phyloP scores from a whole-genome alignment of 768 basidiomycete genomes.

The Imleria badia region DNA sequence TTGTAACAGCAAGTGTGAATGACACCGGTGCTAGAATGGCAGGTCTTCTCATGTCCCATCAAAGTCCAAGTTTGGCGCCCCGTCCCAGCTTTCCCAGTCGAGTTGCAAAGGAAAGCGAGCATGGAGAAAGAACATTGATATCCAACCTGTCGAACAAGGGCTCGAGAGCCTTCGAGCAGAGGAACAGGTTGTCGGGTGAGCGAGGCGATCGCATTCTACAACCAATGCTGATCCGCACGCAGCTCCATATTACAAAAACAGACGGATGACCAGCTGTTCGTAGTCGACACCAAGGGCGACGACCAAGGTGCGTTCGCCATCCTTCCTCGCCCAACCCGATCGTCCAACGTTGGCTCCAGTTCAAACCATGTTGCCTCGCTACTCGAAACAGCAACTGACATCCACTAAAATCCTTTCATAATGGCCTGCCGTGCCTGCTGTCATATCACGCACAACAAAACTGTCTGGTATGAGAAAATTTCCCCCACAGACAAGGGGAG shows the following conservation, averaged over 20 bases:
- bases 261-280: conserved; percentile 73
- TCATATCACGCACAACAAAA: conserved; percentile 51
- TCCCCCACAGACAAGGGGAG: conserved; percentile 71
- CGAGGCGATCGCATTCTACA: not conserved
- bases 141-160: conserved; percentile 73
- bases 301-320: conserved; percentile 52
- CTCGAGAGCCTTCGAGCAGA: conserved; percentile 78
- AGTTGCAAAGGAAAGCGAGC: conserved; percentile 90
- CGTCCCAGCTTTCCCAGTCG: conserved; percentile 46
- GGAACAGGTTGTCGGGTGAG: conserved; percentile 78
- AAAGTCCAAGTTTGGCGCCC: conserved; percentile 23
- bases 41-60: too few species aligned
- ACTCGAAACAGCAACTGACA: conserved; percentile 52
- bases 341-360: conserved; percentile 45
- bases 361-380: conserved; percentile 56
- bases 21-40: too few species aligned
- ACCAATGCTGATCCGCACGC: not conserved
- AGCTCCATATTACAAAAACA: conserved; percentile 67
- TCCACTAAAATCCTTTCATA: conserved; percentile 80
- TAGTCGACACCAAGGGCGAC: conserved; percentile 79
- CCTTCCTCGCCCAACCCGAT: too few species aligned
- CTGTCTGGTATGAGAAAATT: conserved; percentile 38
- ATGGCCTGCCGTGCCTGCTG: conserved; percentile 85
- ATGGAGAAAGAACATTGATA: conserved; percentile 92
- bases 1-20: too few species aligned